Conservation (phyloP, 352 stramenopile species). For the Plasmopara viticola region DNA sequence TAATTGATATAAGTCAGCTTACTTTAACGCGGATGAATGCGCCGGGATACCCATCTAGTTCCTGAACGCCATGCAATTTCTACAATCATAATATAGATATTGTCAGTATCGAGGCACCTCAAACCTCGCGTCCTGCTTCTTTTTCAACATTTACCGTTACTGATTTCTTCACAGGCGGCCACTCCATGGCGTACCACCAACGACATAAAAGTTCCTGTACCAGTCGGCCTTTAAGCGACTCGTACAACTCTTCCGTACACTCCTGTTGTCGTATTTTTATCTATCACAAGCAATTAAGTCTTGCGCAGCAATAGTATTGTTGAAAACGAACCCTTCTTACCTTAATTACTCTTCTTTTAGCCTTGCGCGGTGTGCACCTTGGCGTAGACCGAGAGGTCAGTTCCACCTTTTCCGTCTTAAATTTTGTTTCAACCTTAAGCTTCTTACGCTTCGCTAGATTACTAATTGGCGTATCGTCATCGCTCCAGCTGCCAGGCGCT, state of each 20-base stretch:
- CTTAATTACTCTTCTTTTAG: conserved; percentile 66
- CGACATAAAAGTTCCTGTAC: conserved; percentile 76
- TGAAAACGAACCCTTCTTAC: conserved; percentile 8
- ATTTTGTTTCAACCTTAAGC: conserved; percentile 42
- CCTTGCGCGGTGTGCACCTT: conserved; percentile 25
- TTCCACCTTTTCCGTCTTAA: conserved; percentile 15
- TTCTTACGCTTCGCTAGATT: conserved; percentile 53
- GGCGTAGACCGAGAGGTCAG: conserved; percentile 10
- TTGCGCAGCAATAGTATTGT: too few relatives aligned
- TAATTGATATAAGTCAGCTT: conserved; percentile 3
- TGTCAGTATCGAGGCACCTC: not conserved
- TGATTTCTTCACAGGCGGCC: conserved; percentile 45
- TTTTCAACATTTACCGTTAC: conserved; percentile 13
- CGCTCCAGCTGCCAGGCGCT: conserved; percentile 42
- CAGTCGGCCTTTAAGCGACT: conserved; percentile 67
- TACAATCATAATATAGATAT: conserved; percentile 8
- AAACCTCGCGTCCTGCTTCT: not conserved
- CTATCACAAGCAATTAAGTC: conserved; percentile 10
- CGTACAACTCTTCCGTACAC: conserved; percentile 75
- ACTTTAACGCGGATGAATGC: conserved; percentile 79
- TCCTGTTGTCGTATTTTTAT: conserved; percentile 85
- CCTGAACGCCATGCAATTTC: conserved; percentile 68
- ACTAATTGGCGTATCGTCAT: conserved; percentile 71
- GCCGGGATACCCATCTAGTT: conserved; percentile 74
- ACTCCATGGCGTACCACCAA: conserved; percentile 84